Conservation (phyloP, 768 basidiomycete genomes). For the Tricholoma hemisulphureum region DNA sequence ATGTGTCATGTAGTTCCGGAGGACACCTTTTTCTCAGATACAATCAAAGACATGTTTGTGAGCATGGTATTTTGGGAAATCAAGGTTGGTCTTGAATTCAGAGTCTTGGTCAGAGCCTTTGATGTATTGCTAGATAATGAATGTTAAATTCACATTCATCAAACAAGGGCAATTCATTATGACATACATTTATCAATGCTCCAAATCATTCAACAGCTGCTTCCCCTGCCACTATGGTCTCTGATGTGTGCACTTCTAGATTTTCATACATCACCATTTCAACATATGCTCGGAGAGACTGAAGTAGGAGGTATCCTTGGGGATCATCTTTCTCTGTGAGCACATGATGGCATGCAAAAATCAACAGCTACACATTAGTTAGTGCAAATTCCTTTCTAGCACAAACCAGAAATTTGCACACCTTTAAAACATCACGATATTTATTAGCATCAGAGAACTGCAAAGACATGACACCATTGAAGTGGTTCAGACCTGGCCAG, state of each 20-base stretch:
- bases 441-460: conserved; percentile 32
- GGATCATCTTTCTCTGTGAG: conserved; percentile 4
- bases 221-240: conserved; percentile 26
- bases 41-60: conserved; percentile 32
- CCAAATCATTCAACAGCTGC: no score
- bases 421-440: conserved; percentile 31
- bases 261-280: conserved; percentile 26
- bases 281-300: conserved; percentile 24
- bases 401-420: conserved; percentile 10
- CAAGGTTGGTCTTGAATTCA: conserved; percentile 23
- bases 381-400: neutral
- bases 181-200: no score
- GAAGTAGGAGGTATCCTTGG: conserved; percentile 26
- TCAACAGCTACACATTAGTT: conserved; percentile 13
- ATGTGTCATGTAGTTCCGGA: conserved; percentile 30
- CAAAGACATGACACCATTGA: conserved; percentile 18
- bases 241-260: conserved; percentile 30
- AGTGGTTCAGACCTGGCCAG: conserved; percentile 33
- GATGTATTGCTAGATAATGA: neutral
- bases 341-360: no score
- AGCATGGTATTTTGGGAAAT: conserved; percentile 36
- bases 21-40: conserved; percentile 31
- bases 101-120: neutral
- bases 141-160: neutral
- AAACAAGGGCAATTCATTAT: no score